Conservation (phyloP, 306 rosid genomes). For the Citrullus colocynthis region DNA sequence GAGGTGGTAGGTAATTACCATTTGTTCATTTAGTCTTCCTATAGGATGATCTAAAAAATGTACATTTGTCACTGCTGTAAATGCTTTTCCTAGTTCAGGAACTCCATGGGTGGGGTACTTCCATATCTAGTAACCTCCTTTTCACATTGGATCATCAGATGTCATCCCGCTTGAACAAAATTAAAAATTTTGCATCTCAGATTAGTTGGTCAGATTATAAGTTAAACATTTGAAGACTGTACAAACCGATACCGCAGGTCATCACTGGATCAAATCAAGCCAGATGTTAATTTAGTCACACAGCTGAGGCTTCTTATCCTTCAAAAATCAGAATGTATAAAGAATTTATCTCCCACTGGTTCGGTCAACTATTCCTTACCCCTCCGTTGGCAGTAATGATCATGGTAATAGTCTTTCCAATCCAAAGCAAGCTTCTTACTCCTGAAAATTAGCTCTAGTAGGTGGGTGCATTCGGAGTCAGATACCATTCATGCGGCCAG, state of each 20-base stretch:
- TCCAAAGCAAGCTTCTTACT: not conserved
- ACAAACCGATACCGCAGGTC: not conserved
- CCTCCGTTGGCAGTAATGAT: not conserved
- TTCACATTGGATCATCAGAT: not conserved
- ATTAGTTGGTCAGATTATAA: slow-evolving; percentile 6
- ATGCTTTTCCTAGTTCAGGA: not conserved
- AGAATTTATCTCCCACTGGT: not conserved
- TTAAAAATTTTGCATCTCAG: not conserved
- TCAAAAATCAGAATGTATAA: not conserved
- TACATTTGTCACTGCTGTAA: slow-evolving; percentile 4
- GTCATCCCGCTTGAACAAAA: not conserved
- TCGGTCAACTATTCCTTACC: not conserved
- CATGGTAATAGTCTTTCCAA: not conserved
- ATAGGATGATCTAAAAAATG: slow-evolving; percentile 1
- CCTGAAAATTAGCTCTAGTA: not conserved
- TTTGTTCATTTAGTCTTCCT: slow-evolving; percentile 4
- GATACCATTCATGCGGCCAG: slow-evolving; percentile 44
- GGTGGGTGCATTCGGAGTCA: slow-evolving; percentile 16
- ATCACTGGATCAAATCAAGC: not conserved
- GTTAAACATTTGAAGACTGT: not conserved
- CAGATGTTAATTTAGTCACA: not conserved
- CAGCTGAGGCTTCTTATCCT: not conserved
- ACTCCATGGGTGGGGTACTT: not conserved
- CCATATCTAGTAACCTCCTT: not conserved
- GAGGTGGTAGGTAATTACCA: slow-evolving; percentile 5